Evolutionary conservation across 2,329 filamentous ascomycete species (phyloP).

Genomic region (Fusarium coicis): DNA sequence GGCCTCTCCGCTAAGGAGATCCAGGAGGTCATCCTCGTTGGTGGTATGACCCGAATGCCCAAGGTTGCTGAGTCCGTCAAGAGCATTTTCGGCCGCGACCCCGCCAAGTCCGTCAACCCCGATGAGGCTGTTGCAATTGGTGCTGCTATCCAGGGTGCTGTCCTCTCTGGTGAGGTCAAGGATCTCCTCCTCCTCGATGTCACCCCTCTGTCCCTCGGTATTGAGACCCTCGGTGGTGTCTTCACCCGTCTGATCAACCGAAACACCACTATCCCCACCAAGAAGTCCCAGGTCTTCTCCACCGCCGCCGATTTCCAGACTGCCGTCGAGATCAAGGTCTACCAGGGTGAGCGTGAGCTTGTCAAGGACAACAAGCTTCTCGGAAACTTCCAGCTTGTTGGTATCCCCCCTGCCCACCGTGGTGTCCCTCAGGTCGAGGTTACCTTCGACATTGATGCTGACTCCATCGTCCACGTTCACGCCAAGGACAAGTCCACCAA

Average conservation of each 20-base stretch:
- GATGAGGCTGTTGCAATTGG: slow-evolving; percentile 98
- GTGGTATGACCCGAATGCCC: slow-evolving; percentile 99
- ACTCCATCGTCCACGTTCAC: slow-evolving; percentile 97
- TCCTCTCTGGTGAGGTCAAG: slow-evolving; percentile 95
- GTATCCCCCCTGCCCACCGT: slow-evolving; percentile 94
- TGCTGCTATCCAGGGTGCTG: slow-evolving; percentile 96
- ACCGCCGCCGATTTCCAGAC: slow-evolving; percentile 98
- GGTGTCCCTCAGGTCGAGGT: slow-evolving; percentile 97
- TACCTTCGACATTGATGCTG: slow-evolving; percentile 98
- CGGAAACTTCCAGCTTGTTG: slow-evolving; percentile 99
- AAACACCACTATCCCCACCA: slow-evolving; percentile 98
- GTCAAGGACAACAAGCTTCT: slow-evolving; percentile 98
- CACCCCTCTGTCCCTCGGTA: slow-evolving; percentile 95
- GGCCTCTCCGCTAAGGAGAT: slow-evolving; percentile 91
- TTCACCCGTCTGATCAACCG: slow-evolving; percentile 99
- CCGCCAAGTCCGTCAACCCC: slow-evolving; percentile 97
- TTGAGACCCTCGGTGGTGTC: slow-evolving; percentile 97
- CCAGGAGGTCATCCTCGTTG: slow-evolving; percentile 96
- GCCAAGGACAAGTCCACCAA: slow-evolving; percentile 99
- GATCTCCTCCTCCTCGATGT: slow-evolving; percentile 96
- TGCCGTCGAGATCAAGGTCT: slow-evolving; percentile 99
- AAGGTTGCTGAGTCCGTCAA: slow-evolving; percentile 97
- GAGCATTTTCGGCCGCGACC: slow-evolving; percentile 94
- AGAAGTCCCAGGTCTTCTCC: slow-evolving; percentile 99
- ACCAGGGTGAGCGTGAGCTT: slow-evolving; percentile 99